phyloP scores from a whole-genome alignment of 1,284 basidiomycete species.

The Leccinum subrobustum region DNA sequence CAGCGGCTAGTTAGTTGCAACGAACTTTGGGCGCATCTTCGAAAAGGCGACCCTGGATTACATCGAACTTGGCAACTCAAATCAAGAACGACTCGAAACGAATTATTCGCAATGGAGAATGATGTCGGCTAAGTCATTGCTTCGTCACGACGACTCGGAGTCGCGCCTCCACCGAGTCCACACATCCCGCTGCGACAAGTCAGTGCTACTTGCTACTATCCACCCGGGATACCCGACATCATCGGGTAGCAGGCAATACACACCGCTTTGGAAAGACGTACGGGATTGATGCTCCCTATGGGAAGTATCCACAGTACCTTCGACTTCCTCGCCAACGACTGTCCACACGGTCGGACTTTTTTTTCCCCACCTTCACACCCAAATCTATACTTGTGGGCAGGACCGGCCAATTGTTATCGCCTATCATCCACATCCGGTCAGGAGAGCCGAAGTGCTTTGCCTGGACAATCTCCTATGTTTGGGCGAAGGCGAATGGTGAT shows the following conservation, averaged over 20 bases:
- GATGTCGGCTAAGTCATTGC: not conserved
- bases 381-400: not conserved
- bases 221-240: not conserved
- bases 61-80: too few species aligned
- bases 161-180: too few species aligned
- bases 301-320: too few species aligned
- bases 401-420: not conserved
- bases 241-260: not conserved
- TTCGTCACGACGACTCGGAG: not conserved
- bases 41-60: not conserved
- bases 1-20: too few species aligned
- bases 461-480: constrained; percentile 9
- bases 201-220: too few species aligned
- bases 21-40: not conserved
- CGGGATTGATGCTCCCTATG: too few species aligned
- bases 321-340: not conserved
- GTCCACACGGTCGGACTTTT: not conserved
- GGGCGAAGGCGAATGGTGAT: constrained; percentile 1
- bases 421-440: constrained; percentile 11
- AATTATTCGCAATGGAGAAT: too few species aligned
- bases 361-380: not conserved
- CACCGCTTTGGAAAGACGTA: too few species aligned
- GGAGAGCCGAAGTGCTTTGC: constrained; percentile 12
- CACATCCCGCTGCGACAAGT: too few species aligned
- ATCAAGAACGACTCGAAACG: too few species aligned